These are phyloP conservation scores for Botrytis fragariae DNA, from an alignment of 2,329 filamentous ascomycete species.

Conservation along the genomic window DNA sequence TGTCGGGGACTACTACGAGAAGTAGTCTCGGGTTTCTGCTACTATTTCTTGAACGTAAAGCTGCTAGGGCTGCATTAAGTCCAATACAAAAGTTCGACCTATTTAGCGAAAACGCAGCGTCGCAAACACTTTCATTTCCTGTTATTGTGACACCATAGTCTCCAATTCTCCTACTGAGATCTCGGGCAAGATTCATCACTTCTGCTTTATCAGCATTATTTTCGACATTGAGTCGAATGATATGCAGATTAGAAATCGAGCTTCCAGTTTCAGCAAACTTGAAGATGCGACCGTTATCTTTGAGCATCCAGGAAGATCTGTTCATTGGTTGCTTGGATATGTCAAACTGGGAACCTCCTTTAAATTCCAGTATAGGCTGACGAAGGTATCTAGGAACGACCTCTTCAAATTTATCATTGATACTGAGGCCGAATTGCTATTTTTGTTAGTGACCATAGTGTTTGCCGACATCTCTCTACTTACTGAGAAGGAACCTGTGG, in stretches of 20 bases:
- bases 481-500: background rate
- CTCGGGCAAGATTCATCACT: background rate
- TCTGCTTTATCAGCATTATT: background rate
- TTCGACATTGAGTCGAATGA: background rate
- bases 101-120: background rate
- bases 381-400: background rate
- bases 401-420: background rate
- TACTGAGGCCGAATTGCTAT: background rate
- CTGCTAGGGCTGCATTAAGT: background rate
- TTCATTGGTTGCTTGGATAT: background rate
- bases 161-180: background rate
- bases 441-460: background rate
- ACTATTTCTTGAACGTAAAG: background rate
- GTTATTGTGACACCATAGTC: background rate
- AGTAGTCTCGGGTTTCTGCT: background rate
- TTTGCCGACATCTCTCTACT: background rate
- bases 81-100: accelerated
- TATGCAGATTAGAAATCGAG: background rate
- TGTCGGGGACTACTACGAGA: background rate
- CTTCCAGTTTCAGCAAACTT: background rate
- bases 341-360: background rate
- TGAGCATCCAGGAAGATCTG: background rate
- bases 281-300: background rate
- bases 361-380: background rate
- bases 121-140: background rate